phyloP scores from a whole-genome alignment of 2,329 filamentous ascomycete genomes.

The Aureobasidium sp. region DNA sequence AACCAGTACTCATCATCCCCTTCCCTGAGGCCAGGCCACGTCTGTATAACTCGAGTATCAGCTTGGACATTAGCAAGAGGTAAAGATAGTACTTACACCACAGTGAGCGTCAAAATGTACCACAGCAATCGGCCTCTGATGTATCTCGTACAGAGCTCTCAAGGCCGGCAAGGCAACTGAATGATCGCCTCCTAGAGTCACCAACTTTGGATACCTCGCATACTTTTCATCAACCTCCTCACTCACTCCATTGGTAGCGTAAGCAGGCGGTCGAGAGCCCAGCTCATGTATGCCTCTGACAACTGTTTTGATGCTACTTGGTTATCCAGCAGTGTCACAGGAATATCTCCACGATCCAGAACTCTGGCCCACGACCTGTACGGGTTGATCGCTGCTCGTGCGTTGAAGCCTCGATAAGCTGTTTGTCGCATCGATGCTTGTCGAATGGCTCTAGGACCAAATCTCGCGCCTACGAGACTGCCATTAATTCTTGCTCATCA shows the following conservation, averaged over 20 bases:
- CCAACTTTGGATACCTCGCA: constrained; percentile 22
- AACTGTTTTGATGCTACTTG: constrained; percentile 47
- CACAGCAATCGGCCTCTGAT: constrained; percentile 37
- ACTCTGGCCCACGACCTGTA: constrained; percentile 71
- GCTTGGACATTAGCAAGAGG: background rate
- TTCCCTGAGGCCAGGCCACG: constrained; percentile 60
- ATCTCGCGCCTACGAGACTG: constrained; percentile 45
- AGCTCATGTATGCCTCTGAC: background rate
- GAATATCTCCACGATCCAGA: constrained; percentile 84
- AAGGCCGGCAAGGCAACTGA: constrained; percentile 42
- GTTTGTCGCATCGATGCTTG: constrained; percentile 75
- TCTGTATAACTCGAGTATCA: background rate
- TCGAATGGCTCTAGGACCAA: constrained; percentile 80
- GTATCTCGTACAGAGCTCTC: constrained; percentile 36
- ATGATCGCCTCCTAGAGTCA: constrained; percentile 40
- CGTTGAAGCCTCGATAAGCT: constrained; percentile 65
- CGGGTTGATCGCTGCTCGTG: constrained; percentile 72
- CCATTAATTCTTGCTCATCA: no score
- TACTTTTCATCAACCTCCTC: background rate
- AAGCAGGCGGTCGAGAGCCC: background rate
- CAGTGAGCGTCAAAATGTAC: constrained; percentile 55
- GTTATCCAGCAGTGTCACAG: constrained; percentile 80
- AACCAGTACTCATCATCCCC: constrained; percentile 74
- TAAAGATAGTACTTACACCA: constrained; percentile 35
- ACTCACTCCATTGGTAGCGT: background rate